Evolutionary conservation across 352 stramenopile species (phyloP).

Genomic region (Globisporangium spiculum): DNA sequence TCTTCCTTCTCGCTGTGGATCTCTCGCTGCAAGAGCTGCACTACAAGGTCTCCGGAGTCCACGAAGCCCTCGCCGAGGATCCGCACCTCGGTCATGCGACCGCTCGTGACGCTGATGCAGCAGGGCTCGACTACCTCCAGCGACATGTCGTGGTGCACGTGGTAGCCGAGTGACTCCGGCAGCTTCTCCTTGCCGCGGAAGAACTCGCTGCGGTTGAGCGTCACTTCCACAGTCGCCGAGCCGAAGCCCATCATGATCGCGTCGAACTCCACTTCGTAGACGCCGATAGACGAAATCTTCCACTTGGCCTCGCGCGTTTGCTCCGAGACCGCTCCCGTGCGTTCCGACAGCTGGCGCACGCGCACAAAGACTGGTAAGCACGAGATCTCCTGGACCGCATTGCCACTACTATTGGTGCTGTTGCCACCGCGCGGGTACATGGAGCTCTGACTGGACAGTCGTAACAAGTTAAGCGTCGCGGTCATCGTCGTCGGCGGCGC

Average conservation of each 20-base stretch:
- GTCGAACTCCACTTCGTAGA: conserved; percentile 65
- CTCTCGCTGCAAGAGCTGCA: conserved; percentile 42
- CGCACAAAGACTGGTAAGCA: conserved; percentile 52
- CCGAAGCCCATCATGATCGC: conserved; percentile 56
- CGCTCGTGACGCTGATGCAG: conserved; percentile 57
- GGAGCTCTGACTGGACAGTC: conserved; percentile 26
- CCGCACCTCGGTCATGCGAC: conserved; percentile 49
- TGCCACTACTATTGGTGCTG: not conserved
- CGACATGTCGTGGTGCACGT: conserved; percentile 44
- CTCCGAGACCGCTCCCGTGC: conserved; percentile 48
- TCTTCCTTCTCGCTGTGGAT: conserved; percentile 11
- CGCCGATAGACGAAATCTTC: conserved; percentile 47
- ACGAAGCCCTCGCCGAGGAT: conserved; percentile 57
- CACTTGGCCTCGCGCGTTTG: conserved; percentile 49
- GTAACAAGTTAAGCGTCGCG: conserved; percentile 55
- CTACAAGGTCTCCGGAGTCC: conserved; percentile 60
- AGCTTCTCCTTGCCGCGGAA: conserved; percentile 41
- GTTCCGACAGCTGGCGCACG: conserved; percentile 47
- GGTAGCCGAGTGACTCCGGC: conserved; percentile 42
- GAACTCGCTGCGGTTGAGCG: conserved; percentile 50
- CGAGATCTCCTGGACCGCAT: conserved; percentile 36
- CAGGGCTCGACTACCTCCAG: conserved; percentile 47
- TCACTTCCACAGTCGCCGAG: conserved; percentile 41
- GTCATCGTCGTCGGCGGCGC: conserved; percentile 36
- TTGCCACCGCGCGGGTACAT: conserved; percentile 1